phyloP scores from a whole-genome alignment of 75 land plant genomes.

The Pinus tabuliformis region DNA sequence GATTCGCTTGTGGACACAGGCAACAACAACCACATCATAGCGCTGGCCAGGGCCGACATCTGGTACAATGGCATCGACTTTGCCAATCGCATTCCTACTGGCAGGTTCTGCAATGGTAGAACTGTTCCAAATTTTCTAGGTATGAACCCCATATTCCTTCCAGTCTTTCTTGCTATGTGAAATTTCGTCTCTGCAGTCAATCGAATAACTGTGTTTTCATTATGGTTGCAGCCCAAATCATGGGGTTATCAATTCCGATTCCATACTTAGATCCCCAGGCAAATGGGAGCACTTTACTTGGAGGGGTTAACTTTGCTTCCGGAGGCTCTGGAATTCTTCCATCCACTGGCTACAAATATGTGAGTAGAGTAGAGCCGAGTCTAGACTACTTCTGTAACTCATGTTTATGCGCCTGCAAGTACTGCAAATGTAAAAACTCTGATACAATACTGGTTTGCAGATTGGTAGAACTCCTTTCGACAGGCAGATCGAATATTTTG shows the following conservation, averaged over 20 bases:
- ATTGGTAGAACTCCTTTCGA: conserved; percentile 23
- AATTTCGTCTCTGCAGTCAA: not conserved
- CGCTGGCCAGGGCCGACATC: conserved; percentile 23
- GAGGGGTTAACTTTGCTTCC: conserved; percentile 34
- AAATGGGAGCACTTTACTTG: conserved; percentile 17
- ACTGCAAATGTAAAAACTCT: not conserved
- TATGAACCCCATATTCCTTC: not conserved
- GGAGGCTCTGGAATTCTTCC: conserved; percentile 33
- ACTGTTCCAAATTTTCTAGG: conserved; percentile 19
- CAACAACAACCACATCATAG: conserved; percentile 34
- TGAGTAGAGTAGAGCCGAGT: not conserved
- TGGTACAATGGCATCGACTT: conserved; percentile 32
- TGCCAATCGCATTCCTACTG: conserved; percentile 21
- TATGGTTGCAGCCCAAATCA: conserved; percentile 16
- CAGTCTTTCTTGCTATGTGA: no score
- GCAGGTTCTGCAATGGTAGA: conserved; percentile 38
- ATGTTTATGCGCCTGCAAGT: no score
- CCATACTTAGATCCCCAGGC: conserved; percentile 34
- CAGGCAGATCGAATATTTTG: conserved; percentile 23
- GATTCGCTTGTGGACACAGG: conserved; percentile 37
- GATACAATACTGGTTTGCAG: conserved; percentile 1
- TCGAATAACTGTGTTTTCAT: not conserved
- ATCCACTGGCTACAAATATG: conserved; percentile 13
- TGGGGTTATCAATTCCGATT: conserved; percentile 15
- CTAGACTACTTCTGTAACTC: no score